Conservation (phyloP, 805 yeast species). For the Wickerhamomyces strasburgensis region DNA sequence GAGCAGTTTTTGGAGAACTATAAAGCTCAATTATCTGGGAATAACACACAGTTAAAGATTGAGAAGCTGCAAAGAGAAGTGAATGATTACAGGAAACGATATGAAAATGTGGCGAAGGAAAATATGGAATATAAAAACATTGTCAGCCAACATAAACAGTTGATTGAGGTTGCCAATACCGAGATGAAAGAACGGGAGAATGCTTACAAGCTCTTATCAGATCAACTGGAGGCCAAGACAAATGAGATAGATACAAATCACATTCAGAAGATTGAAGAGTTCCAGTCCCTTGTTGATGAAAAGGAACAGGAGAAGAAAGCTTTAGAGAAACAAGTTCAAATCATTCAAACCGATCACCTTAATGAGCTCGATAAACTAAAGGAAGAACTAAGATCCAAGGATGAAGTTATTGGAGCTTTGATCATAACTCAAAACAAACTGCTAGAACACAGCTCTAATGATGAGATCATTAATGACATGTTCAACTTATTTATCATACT, state of each 20-base stretch:
- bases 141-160: background rate
- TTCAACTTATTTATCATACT: background rate
- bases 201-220: background rate
- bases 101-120: background rate
- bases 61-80: background rate
- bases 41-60: slow-evolving; percentile 5
- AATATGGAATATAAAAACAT: background rate
- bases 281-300: background rate
- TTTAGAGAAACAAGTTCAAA: background rate
- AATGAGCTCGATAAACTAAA: background rate
- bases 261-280: background rate
- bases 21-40: slow-evolving; percentile 18
- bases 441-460: background rate
- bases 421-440: background rate
- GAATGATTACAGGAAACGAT: background rate
- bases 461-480: background rate
- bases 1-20: slow-evolving; percentile 51
- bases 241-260: background rate
- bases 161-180: background rate
- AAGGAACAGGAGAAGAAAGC: too few species aligned
- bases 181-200: background rate
- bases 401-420: background rate
- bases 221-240: background rate
- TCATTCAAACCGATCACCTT: background rate
- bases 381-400: slow-evolving; percentile 1